Evolutionary conservation across 176 grass and related monocot genomes (phyloP).

Genomic region (Rhynchospora tenuis): DNA sequence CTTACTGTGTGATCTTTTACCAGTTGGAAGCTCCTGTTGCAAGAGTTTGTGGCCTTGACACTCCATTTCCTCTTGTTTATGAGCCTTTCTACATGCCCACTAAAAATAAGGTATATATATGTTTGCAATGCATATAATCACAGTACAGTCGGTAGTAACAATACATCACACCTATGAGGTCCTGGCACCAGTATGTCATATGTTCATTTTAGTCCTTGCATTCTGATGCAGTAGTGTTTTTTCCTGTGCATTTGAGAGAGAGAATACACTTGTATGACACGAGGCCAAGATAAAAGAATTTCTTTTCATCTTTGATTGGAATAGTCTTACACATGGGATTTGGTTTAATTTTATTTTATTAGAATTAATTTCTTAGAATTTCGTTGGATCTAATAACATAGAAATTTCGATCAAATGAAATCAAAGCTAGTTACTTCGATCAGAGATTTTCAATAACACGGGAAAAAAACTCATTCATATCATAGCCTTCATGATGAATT

Average conservation of each 20-base stretch:
- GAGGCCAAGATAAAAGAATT: background rate
- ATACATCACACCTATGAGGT: background rate
- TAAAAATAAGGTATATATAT: constrained; percentile 75
- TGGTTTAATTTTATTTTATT: no score
- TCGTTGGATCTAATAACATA: no score
- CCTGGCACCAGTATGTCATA: background rate
- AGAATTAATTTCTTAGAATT: no score
- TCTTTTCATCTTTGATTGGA: background rate
- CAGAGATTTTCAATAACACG: no score
- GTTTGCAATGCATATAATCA: background rate
- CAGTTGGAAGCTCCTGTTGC: constrained; percentile 85
- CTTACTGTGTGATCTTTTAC: background rate
- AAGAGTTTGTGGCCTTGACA: constrained; percentile 81
- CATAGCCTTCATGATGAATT: no score
- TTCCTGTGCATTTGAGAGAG: background rate
- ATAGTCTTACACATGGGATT: no score
- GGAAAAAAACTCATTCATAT: no score
- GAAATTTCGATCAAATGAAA: no score
- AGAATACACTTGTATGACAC: background rate
- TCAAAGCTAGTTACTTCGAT: no score
- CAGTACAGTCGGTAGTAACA: background rate
- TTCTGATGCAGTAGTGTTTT: background rate
- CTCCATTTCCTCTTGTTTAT: constrained; percentile 86
- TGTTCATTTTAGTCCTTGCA: background rate
- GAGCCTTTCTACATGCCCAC: constrained; percentile 92